phyloP scores from a whole-genome alignment of 148 eudicot species.

The Tetragonia tetragonoides region DNA sequence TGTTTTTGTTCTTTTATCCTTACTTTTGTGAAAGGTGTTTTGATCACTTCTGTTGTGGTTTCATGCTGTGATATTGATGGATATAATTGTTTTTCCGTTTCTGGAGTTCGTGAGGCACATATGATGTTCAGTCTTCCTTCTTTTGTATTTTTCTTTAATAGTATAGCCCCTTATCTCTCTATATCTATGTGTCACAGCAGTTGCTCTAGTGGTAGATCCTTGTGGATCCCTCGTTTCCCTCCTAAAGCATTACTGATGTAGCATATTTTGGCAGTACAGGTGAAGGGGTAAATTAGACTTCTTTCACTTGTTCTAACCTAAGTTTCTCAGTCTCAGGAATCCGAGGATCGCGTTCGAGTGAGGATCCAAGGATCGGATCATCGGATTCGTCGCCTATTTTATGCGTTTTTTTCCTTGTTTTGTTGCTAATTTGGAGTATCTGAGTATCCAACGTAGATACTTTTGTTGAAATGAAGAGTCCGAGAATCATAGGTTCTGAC shows the following conservation, averaged over 20 bases:
- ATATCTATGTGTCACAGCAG: slow-evolving; percentile 2
- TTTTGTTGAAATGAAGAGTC: too few relatives aligned
- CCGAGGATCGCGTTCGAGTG: too few relatives aligned
- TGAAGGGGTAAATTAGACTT: not conserved
- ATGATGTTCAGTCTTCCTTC: not conserved
- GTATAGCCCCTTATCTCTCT: not conserved
- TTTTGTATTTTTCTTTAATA: not conserved
- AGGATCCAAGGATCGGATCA: too few relatives aligned
- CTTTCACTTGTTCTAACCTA: not conserved
- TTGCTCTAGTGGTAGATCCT: not conserved
- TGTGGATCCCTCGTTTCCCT: not conserved
- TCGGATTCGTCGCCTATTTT: too few relatives aligned
- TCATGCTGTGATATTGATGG: not conserved
- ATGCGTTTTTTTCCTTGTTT: too few relatives aligned
- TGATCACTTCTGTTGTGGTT: not conserved
- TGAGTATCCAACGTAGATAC: too few relatives aligned
- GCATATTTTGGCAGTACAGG: not conserved
- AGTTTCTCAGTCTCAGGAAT: too few relatives aligned
- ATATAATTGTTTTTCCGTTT: not conserved
- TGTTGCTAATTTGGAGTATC: too few relatives aligned
- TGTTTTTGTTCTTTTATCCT: too few relatives aligned
- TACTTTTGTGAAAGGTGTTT: not conserved
- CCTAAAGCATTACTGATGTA: not conserved
- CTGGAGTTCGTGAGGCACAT: not conserved
- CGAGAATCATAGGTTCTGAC: too few relatives aligned